A percentile compares a stretch with the other conserved stretches of the same genome.
phyloP scores from a whole-genome alignment of 371 early-diverging fungal species.

The Circinella minor region DNA sequence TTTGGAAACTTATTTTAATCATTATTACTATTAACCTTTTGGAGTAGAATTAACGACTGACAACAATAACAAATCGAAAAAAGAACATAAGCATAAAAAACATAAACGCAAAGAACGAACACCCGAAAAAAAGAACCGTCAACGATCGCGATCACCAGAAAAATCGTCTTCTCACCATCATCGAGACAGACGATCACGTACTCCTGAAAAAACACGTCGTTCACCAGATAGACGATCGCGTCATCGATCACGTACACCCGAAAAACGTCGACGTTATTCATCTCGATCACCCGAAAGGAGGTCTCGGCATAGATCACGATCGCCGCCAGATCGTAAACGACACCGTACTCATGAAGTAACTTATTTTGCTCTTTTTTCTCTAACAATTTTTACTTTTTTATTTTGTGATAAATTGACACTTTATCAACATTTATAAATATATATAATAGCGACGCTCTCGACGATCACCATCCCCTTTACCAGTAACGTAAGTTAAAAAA shows the following conservation, averaged over 20 bases:
- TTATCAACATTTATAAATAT: not conserved
- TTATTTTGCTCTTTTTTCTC: not conserved
- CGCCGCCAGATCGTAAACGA: not conserved
- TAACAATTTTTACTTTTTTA: not conserved
- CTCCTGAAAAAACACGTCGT: not conserved
- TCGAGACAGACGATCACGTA: not conserved
- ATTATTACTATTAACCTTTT: no score
- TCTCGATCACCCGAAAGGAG: not conserved
- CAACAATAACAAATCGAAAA: conserved; percentile 2
- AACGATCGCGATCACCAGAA: not conserved
- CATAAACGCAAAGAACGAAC: conserved; percentile 18
- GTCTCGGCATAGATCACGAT: conserved; percentile 2
- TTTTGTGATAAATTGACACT: not conserved
- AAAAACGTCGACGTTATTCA: not conserved
- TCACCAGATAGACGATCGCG: conserved; percentile 1
- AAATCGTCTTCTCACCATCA: conserved; percentile 1
- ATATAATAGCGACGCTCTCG: conserved; percentile 5
- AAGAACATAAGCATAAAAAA: conserved; percentile 17
- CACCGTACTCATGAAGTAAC: conserved; percentile 1
- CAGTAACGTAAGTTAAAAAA: conserved; percentile 14
- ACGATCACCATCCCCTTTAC: conserved; percentile 15
- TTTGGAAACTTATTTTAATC: no score
- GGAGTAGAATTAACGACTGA: conserved; percentile 4
- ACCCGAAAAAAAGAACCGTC: not conserved
- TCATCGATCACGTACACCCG: conserved; percentile 1